Evolutionary conservation across 1,284 basidiomycete species (phyloP).

Genomic region (Ganoderma leucocontextum): DNA sequence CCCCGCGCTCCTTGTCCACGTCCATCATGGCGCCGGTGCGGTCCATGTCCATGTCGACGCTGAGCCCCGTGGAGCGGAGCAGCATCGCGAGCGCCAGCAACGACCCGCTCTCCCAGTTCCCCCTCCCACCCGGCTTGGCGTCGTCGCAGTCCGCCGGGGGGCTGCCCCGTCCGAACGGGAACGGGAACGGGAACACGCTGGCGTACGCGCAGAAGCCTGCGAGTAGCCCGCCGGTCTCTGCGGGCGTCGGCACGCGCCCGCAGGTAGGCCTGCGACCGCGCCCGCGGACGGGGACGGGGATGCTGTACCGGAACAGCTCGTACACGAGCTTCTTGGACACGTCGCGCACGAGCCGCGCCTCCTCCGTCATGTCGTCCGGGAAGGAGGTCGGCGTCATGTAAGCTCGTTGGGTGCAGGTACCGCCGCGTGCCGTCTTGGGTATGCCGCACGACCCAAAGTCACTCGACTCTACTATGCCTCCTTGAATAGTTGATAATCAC

Average conservation of each 20-base stretch:
- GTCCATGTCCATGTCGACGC: conserved; percentile 18
- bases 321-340: conserved; percentile 38
- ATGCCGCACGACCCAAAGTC: background rate
- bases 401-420: too few relatives aligned
- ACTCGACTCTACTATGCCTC: background rate
- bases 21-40: conserved; percentile 31
- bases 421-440: background rate
- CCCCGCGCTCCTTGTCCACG: conserved; percentile 25
- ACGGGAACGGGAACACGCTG: background rate
- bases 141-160: conserved; percentile 12
- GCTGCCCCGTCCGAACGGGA: background rate
- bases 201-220: conserved; percentile 19
- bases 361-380: conserved; percentile 30
- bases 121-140: conserved; percentile 22
- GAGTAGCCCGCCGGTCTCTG: conserved; percentile 22
- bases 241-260: conserved; percentile 29
- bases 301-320: conserved; percentile 41
- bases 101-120: conserved; percentile 26
- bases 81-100: conserved; percentile 10
- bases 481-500: background rate
- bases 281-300: conserved; percentile 41
- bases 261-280: conserved; percentile 33
- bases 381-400: conserved; percentile 29
- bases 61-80: conserved; percentile 10
- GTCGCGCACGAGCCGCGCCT: conserved; percentile 29